Conservation (phyloP, 495 filamentous ascomycete species). For the Penicillium egyptiacum region DNA sequence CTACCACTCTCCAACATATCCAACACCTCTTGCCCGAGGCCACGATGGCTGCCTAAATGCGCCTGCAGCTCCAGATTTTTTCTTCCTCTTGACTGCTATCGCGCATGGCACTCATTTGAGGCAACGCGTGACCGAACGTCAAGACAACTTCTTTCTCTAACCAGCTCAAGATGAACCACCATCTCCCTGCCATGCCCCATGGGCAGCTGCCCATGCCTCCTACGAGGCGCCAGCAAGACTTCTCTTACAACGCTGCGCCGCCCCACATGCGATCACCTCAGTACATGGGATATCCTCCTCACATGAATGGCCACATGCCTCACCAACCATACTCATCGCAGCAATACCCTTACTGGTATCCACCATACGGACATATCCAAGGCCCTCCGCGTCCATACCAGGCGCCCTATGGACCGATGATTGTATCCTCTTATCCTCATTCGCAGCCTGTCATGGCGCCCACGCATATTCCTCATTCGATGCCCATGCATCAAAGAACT, state of each 20-base stretch:
- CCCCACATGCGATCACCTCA: constrained; percentile 48
- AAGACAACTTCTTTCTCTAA: constrained; percentile 39
- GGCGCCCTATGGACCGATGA: constrained; percentile 49
- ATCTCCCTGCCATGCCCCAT: constrained; percentile 54
- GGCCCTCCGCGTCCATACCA: constrained; percentile 41
- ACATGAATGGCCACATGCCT: constrained; percentile 48
- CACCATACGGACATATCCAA: constrained; percentile 50
- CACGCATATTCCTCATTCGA: constrained; percentile 37
- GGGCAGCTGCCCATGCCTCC: constrained; percentile 55
- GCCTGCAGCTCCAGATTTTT: constrained; percentile 23
- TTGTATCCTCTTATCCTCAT: constrained; percentile 51
- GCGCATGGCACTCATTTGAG: constrained; percentile 49
- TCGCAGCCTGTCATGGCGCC: constrained; percentile 46
- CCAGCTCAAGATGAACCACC: constrained; percentile 56
- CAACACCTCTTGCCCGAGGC: constrained; percentile 7
- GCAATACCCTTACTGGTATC: constrained; percentile 49
- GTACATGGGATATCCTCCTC: constrained; percentile 48
- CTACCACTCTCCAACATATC: constrained; percentile 7
- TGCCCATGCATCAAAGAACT: constrained; percentile 41
- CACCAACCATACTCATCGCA: constrained; percentile 45
- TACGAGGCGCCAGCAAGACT: constrained; percentile 51
- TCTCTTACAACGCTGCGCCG: constrained; percentile 45
- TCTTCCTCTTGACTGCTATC: constrained; percentile 23
- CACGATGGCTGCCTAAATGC: constrained; percentile 44
- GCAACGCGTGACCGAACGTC: constrained; percentile 45